Conservation (phyloP, 805 yeast genomes). For the Cyberlindnera subsufficiens region DNA sequence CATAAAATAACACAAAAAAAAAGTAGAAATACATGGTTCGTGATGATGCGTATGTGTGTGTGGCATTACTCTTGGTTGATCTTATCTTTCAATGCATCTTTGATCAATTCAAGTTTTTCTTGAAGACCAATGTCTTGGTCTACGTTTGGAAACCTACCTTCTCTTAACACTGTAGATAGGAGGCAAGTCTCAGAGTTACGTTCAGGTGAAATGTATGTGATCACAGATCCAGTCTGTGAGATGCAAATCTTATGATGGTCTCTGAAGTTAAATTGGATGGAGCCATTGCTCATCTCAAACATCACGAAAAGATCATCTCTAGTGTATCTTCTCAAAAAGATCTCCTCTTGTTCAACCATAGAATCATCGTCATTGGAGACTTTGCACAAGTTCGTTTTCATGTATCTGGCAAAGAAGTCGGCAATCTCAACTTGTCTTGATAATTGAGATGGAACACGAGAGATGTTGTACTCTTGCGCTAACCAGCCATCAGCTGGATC, state of each 20-base stretch:
- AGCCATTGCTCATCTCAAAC: slow-evolving; percentile 91
- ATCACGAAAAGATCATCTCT: slow-evolving; percentile 76
- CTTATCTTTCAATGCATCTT: slow-evolving; percentile 52
- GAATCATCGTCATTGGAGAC: slow-evolving; percentile 58
- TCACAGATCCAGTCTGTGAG: slow-evolving; percentile 65
- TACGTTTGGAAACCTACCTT: slow-evolving; percentile 41
- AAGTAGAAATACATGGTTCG: not conserved
- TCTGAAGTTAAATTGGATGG: slow-evolving; percentile 89
- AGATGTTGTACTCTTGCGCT: slow-evolving; percentile 39
- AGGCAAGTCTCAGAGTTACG: slow-evolving; percentile 67
- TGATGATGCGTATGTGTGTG: not conserved
- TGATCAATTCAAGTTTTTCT: slow-evolving; percentile 49
- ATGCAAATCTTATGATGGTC: slow-evolving; percentile 89
- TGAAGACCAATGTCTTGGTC: slow-evolving; percentile 38
- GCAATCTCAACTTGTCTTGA: slow-evolving; percentile 78
- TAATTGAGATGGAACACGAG: slow-evolving; percentile 40
- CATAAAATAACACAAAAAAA: not conserved
- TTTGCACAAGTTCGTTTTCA: slow-evolving; percentile 84
- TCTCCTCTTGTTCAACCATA: slow-evolving; percentile 46
- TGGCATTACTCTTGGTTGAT: slow-evolving; percentile 7
- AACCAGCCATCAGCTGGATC: slow-evolving; percentile 48
- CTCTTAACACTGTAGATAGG: slow-evolving; percentile 39
- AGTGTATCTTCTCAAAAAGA: slow-evolving; percentile 76
- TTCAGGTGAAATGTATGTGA: slow-evolving; percentile 78
- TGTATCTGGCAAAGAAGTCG: slow-evolving; percentile 83